These are phyloP conservation scores for Closterium sp. DNA, from an alignment of 139 green algal species.

Conservation along the genomic window DNA sequence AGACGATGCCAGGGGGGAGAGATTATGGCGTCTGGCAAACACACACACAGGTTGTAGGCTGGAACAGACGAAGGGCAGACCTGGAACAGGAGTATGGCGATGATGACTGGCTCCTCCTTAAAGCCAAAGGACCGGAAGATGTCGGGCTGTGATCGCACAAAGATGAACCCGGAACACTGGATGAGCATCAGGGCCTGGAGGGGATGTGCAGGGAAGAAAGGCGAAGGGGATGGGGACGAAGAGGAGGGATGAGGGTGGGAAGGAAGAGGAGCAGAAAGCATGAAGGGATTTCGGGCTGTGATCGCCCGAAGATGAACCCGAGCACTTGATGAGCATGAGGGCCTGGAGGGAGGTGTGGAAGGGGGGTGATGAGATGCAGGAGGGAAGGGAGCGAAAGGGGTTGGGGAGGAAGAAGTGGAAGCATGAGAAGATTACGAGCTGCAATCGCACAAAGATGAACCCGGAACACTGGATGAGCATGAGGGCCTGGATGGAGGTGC, in stretches of 20 bases:
- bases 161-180: conserved; percentile 73
- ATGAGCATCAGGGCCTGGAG: conserved; percentile 63
- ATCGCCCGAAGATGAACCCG: neutral
- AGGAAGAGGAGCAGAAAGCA: neutral
- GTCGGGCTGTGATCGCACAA: conserved; percentile 55
- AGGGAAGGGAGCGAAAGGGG: neutral
- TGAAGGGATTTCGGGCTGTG: neutral
- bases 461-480: neutral
- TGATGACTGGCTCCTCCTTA: conserved; percentile 66
- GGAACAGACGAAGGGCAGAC: conserved; percentile 63
- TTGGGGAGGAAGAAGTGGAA: neutral
- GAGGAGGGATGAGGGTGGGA: neutral
- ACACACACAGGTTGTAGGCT: no score
- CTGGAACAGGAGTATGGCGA: conserved; percentile 81
- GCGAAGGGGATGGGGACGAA: neutral
- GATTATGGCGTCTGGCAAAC: no score
- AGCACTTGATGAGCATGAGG: neutral
- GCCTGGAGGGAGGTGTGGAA: no score
- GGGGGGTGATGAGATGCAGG: no score
- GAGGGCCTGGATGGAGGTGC: no score
- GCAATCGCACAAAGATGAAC: neutral
- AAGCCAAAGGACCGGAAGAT: conserved; percentile 84
- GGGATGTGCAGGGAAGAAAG: no score
- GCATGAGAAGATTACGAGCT: neutral
- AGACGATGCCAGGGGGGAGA: no score